Percentiles rank a stretch among this genome's conserved stretches.
phyloP scores from a whole-genome alignment of 441 rosid species.

The Jatropha multifida region DNA sequence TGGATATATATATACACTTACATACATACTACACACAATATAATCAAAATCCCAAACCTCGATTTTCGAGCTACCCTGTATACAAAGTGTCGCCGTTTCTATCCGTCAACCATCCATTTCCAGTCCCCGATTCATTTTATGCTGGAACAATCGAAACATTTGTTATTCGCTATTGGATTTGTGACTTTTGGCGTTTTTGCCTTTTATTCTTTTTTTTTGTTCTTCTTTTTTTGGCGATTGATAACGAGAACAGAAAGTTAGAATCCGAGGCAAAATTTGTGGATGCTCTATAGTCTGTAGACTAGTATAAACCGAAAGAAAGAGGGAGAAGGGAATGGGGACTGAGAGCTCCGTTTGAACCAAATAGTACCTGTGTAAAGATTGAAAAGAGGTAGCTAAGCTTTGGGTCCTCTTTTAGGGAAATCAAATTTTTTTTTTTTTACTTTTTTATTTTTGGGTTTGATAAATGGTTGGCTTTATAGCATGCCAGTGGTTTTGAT shows the following conservation, averaged over 20 bases:
- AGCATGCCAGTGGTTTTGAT: constrained; percentile 61
- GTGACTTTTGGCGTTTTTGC: not conserved
- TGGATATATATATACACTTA: not conserved
- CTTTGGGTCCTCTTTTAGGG: constrained; percentile 21
- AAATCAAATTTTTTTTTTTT: constrained; percentile 10
- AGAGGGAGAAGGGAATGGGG: not conserved
- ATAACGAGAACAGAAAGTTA: not conserved
- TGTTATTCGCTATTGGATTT: not conserved
- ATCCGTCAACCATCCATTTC: not conserved
- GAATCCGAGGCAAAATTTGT: constrained; percentile 43
- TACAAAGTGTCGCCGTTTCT: constrained; percentile 12
- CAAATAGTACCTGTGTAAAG: constrained; percentile 37
- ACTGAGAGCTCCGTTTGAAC: constrained; percentile 41
- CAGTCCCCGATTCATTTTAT: not conserved
- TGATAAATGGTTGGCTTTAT: constrained; percentile 39
- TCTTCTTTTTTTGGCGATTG: not conserved
- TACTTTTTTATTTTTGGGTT: constrained; percentile 22
- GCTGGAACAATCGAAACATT: not conserved
- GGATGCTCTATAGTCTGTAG: constrained; percentile 18
- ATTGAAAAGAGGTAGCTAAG: constrained; percentile 23
- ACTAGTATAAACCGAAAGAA: not conserved
- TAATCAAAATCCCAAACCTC: constrained; percentile 4
- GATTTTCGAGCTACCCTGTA: constrained; percentile 23
- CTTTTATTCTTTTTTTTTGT: not conserved
- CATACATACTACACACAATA: not conserved